Percentiles rank a stretch among this genome's conserved stretches.
These are phyloP conservation scores for Ophiobolus disseminans DNA, from an alignment of 2,329 filamentous ascomycete genomes.

Conservation along the genomic window DNA sequence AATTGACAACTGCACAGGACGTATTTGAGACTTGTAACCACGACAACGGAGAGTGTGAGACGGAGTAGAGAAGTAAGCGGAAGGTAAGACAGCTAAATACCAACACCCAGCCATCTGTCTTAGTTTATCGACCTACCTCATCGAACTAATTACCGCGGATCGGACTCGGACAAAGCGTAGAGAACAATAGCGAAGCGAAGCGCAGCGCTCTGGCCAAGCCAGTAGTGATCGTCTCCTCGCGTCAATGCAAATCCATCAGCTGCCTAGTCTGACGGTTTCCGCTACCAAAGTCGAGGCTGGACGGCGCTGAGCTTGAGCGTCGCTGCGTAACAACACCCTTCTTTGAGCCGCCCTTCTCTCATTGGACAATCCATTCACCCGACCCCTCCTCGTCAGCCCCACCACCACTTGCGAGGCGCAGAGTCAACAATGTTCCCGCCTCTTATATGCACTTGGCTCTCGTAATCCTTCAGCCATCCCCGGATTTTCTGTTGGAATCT, in stretches of 20 bases:
- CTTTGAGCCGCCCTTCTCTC: conserved; percentile 13
- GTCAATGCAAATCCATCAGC: conserved; percentile 32
- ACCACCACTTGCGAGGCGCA: conserved; percentile 17
- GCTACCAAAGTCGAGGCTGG: conserved; percentile 32
- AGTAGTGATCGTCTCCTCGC: conserved; percentile 34
- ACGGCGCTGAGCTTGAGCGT: conserved; percentile 16
- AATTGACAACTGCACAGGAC: conserved; percentile 9
- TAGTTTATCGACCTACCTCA: conserved; percentile 29
- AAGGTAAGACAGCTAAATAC: conserved; percentile 41
- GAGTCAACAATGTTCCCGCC: conserved; percentile 20
- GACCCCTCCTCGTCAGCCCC: conserved; percentile 31
- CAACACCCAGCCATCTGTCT: conserved; percentile 16
- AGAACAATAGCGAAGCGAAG: conserved; percentile 25
- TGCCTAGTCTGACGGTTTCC: conserved; percentile 29
- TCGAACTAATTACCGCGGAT: conserved; percentile 31
- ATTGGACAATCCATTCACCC: conserved; percentile 30
- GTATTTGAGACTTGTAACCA: conserved; percentile 27
- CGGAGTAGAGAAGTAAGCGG: conserved; percentile 11
- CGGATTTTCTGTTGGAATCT: neutral
- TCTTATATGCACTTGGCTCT: conserved; percentile 28
- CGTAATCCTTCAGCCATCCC: conserved; percentile 1
- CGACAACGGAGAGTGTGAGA: conserved; percentile 35
- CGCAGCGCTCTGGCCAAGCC: conserved; percentile 26
- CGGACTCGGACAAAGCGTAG: conserved; percentile 18
- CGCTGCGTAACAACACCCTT: neutral